phyloP scores from a whole-genome alignment of 2,329 filamentous ascomycete species.

The Pseudopithomyces chartarum region DNA sequence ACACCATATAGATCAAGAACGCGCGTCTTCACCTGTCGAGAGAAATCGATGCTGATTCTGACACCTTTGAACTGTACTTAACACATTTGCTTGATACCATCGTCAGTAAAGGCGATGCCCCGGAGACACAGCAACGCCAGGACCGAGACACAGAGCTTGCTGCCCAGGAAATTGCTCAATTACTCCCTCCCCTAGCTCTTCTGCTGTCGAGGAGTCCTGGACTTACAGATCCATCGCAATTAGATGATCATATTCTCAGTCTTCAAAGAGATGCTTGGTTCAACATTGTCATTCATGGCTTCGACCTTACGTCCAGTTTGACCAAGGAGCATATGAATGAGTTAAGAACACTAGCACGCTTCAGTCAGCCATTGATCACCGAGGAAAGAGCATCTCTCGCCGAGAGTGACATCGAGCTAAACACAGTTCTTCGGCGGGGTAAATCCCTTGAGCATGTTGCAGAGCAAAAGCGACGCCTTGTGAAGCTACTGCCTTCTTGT shows the following conservation, averaged over 20 bases:
- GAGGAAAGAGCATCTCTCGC: conserved; percentile 87
- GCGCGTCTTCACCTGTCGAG: conserved; percentile 80
- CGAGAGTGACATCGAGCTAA: conserved; percentile 96
- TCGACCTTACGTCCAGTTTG: conserved; percentile 74
- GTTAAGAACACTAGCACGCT: conserved; percentile 80
- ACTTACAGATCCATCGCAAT: conserved; percentile 64
- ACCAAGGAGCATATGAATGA: conserved; percentile 76
- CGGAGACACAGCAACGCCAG: conserved; percentile 71
- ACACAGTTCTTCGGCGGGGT: conserved; percentile 87
- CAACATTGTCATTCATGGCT: conserved; percentile 94
- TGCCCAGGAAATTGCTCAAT: conserved; percentile 82
- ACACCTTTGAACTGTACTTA: conserved; percentile 81
- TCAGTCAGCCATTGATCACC: conserved; percentile 85
- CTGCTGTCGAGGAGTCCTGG: conserved; percentile 66
- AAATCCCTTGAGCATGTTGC: conserved; percentile 78
- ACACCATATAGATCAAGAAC: conserved; percentile 65
- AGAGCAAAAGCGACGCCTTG: conserved; percentile 79
- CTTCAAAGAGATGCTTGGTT: conserved; percentile 94
- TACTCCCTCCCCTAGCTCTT: conserved; percentile 84
- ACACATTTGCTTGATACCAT: conserved; percentile 83
- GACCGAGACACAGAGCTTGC: conserved; percentile 82
- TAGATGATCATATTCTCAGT: conserved; percentile 60
- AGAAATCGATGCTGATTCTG: conserved; percentile 69
- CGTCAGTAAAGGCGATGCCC: conserved; percentile 86
- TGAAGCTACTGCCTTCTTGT: conserved; percentile 73